A percentile compares a stretch with the other conserved stretches of the same genome.
phyloP scores from a whole-genome alignment of 306 rosid species.

The Cotoneaster glaucophyllus region DNA sequence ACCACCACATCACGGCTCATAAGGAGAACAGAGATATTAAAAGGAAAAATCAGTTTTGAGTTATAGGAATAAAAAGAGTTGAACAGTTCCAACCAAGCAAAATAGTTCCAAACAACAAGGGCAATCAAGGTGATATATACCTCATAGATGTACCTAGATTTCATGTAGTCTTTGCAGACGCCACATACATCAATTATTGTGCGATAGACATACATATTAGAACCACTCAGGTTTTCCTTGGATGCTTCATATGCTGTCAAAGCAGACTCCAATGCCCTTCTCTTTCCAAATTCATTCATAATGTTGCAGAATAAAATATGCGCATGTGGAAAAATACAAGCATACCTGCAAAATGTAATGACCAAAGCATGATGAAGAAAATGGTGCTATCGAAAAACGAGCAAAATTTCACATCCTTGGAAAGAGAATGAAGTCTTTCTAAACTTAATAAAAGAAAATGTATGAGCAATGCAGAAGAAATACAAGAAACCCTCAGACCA shows the following conservation, averaged over 20 bases:
- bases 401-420: background rate
- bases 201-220: constrained; percentile 79
- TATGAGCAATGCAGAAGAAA: constrained; percentile 3
- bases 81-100: background rate
- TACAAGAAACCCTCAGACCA: constrained; percentile 2
- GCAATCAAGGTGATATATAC: constrained; percentile 34
- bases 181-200: constrained; percentile 79
- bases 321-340: constrained; percentile 68
- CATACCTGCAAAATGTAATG: constrained; percentile 61
- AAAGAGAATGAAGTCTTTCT: background rate
- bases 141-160: constrained; percentile 89
- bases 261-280: constrained; percentile 65
- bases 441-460: background rate
- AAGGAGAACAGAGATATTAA: background rate
- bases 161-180: constrained; percentile 63
- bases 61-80: background rate
- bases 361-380: constrained; percentile 1
- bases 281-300: constrained; percentile 73
- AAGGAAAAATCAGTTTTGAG: background rate
- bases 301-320: constrained; percentile 55
- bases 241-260: constrained; percentile 58
- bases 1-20: background rate
- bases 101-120: constrained; percentile 8
- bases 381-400: too few species aligned
- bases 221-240: constrained; percentile 37